Evolutionary conservation across 2,329 filamentous ascomycete species (phyloP).

Genomic region (Aspergillus quadrilineatus): DNA sequence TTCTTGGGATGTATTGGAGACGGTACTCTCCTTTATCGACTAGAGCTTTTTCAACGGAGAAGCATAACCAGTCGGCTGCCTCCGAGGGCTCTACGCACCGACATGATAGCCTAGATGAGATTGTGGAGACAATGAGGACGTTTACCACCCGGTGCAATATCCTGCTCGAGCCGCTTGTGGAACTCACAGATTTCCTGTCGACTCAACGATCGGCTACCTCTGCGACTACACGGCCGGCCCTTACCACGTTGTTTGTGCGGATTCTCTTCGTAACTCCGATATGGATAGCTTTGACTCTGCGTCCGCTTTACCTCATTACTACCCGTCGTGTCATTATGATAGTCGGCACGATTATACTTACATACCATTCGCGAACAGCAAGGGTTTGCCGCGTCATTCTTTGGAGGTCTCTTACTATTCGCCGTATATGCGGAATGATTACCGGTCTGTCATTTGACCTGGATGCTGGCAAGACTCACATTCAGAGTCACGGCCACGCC

Average conservation of each 20-base stretch:
- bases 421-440: constrained; percentile 66
- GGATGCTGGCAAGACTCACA: constrained; percentile 25
- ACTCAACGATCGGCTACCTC: constrained; percentile 88
- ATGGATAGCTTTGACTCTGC: constrained; percentile 80
- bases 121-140: constrained; percentile 86
- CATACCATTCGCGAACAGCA: constrained; percentile 87
- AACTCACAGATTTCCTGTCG: constrained; percentile 88
- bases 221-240: constrained; percentile 82
- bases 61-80: constrained; percentile 52
- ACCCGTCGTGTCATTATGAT: constrained; percentile 80
- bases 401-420: constrained; percentile 79
- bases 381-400: constrained; percentile 82
- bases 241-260: constrained; percentile 85
- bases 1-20: constrained; percentile 87
- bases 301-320: constrained; percentile 81
- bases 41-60: constrained; percentile 71
- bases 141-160: constrained; percentile 92
- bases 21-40: constrained; percentile 88
- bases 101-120: constrained; percentile 95
- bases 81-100: constrained; percentile 70
- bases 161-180: constrained; percentile 81
- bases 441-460: constrained; percentile 73
- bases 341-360: constrained; percentile 80
- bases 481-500: constrained; percentile 46
- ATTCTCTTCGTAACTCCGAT: constrained; percentile 84